These are phyloP conservation scores for Trichophyton equinum DNA, from an alignment of 2,329 filamentous ascomycete species.

Conservation along the genomic window DNA sequence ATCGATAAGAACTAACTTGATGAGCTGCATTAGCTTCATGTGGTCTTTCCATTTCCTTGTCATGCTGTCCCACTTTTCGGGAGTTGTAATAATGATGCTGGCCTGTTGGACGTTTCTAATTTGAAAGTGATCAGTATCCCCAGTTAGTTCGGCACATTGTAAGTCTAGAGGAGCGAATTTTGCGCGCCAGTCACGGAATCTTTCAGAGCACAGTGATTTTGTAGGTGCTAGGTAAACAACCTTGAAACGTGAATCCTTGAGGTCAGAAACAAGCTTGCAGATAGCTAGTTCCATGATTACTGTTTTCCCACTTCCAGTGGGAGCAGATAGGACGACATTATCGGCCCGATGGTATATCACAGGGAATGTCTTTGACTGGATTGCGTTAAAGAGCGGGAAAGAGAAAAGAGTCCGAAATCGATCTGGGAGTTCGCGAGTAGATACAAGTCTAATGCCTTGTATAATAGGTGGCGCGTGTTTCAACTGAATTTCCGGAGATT, in stretches of 20 bases:
- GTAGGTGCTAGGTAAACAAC: conserved; percentile 76
- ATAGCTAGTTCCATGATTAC: conserved; percentile 71
- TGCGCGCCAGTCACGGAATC: conserved; percentile 61
- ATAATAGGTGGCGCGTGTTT: conserved; percentile 33
- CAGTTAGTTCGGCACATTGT: conserved; percentile 64
- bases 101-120: conserved; percentile 58
- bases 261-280: conserved; percentile 52
- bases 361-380: conserved; percentile 68
- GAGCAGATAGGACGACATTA: conserved; percentile 68
- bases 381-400: conserved; percentile 64
- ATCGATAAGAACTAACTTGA: conserved; percentile 73
- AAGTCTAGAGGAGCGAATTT: conserved; percentile 60
- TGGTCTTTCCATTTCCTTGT: conserved; percentile 81
- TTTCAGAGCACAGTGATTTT: conserved; percentile 68
- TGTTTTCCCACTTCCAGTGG: conserved; percentile 78
- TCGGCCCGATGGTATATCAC: conserved; percentile 53
- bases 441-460: conserved; percentile 49
- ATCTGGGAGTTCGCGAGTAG: conserved; percentile 52
- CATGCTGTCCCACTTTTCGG: conserved; percentile 85
- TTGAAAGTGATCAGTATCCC: conserved; percentile 59
- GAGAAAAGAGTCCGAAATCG: conserved; percentile 57
- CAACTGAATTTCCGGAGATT: conserved; percentile 16
- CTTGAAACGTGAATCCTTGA: conserved; percentile 54
- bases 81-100: conserved; percentile 74
- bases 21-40: conserved; percentile 56